Evolutionary conservation across 176 grass and related monocot genomes (phyloP).

Genomic region (Saccharum officinarum): DNA sequence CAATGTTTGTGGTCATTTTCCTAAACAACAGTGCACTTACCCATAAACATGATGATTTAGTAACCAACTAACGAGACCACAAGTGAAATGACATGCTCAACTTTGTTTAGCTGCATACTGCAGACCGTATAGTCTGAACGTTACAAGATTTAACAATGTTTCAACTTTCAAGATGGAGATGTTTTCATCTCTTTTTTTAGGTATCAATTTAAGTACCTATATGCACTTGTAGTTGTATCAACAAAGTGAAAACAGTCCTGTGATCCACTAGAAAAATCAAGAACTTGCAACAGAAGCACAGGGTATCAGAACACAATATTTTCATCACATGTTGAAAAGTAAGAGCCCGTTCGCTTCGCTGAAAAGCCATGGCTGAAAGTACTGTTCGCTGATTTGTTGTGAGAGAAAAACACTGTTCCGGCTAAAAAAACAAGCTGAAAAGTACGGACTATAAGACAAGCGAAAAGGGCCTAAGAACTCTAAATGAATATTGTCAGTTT

Average conservation of each 20-base stretch:
- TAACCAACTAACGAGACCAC: background rate
- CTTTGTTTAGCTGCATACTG: background rate
- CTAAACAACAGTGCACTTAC: too few species aligned
- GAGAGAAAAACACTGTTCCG: too few species aligned
- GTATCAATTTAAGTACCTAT: background rate
- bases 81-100: background rate
- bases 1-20: background rate
- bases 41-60: background rate
- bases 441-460: too few species aligned
- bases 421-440: too few species aligned
- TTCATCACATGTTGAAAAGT: background rate
- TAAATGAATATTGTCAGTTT: background rate
- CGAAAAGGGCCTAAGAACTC: too few species aligned
- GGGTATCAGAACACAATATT: conserved; percentile 8
- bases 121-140: background rate
- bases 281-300: conserved; percentile 15
- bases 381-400: too few species aligned
- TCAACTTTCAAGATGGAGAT: conserved; percentile 1
- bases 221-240: background rate
- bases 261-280: conserved; percentile 29
- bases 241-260: background rate
- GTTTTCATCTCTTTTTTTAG: background rate
- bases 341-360: too few species aligned
- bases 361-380: too few species aligned
- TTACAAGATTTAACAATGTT: background rate